These are phyloP conservation scores for Tuctoria greenei DNA, from an alignment of 176 grass and related monocot species.

Conservation along the genomic window DNA sequence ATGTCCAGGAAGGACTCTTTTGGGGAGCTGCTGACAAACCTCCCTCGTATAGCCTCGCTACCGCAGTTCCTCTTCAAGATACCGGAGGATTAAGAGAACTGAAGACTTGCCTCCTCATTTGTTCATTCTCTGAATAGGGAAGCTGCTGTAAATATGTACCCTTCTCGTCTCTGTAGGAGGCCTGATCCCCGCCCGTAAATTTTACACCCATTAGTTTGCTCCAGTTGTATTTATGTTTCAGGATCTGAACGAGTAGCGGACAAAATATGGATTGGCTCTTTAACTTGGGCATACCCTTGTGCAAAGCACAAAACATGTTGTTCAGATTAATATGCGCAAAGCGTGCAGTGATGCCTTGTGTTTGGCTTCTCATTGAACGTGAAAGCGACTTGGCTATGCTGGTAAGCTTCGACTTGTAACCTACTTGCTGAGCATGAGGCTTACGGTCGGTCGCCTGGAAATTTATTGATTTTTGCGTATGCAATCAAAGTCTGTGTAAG, in stretches of 20 bases:
- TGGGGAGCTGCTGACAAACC: slow-evolving; percentile 72
- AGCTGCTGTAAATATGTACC: slow-evolving; percentile 48
- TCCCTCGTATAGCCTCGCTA: slow-evolving; percentile 74
- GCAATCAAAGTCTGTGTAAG: background rate
- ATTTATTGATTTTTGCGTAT: background rate
- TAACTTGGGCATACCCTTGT: slow-evolving; percentile 13
- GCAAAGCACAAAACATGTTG: slow-evolving; percentile 25
- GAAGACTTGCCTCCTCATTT: slow-evolving; percentile 31
- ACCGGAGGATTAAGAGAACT: slow-evolving; percentile 67
- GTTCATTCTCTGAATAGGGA: background rate
- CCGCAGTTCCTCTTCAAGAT: slow-evolving; percentile 88
- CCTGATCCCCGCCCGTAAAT: slow-evolving; percentile 43
- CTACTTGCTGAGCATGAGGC: background rate
- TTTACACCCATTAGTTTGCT: slow-evolving; percentile 34
- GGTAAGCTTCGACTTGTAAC: background rate
- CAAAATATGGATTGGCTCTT: slow-evolving; percentile 46
- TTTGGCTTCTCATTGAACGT: background rate
- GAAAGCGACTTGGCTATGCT: background rate
- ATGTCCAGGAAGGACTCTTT: slow-evolving; percentile 84
- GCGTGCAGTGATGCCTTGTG: background rate
- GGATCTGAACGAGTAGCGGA: slow-evolving; percentile 3
- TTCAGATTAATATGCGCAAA: background rate
- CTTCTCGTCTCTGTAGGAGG: slow-evolving; percentile 3
- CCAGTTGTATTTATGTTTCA: slow-evolving; percentile 26
- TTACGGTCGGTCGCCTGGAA: background rate